A percentile compares a stretch with the other conserved stretches of the same genome.
These are phyloP conservation scores for Pontederia crassipes DNA, from an alignment of 176 grass and related monocot genomes.

Conservation along the genomic window DNA sequence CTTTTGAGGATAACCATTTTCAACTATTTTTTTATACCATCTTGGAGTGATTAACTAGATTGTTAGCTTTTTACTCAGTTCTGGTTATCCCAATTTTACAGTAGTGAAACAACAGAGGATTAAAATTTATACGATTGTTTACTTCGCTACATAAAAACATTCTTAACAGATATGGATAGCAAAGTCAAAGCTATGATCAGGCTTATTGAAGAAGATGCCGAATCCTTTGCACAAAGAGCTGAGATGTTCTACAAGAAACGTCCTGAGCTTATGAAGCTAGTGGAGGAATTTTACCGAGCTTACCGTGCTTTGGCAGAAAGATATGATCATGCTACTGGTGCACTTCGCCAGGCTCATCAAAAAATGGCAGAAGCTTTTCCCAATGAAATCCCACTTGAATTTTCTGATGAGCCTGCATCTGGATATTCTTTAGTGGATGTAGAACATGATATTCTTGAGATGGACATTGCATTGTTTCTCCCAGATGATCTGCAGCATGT, in stretches of 20 bases:
- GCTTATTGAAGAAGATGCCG: slow-evolving; percentile 92
- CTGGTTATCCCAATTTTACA: too few relatives aligned
- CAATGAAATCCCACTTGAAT: slow-evolving; percentile 49
- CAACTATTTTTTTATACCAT: too few relatives aligned
- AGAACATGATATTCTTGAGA: slow-evolving; percentile 33
- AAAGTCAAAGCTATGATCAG: slow-evolving; percentile 97
- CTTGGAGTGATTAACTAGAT: too few relatives aligned
- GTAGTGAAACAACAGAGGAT: too few relatives aligned
- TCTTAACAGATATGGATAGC: slow-evolving; percentile 54
- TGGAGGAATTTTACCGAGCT: slow-evolving; percentile 93
- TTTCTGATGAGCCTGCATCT: slow-evolving; percentile 63
- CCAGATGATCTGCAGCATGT: slow-evolving; percentile 36
- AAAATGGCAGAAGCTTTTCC: slow-evolving; percentile 98
- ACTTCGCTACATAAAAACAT: too few relatives aligned
- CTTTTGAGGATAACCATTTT: too few relatives aligned
- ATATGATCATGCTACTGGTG: slow-evolving; percentile 84
- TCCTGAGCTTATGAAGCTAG: slow-evolving; percentile 84
- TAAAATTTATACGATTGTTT: too few relatives aligned
- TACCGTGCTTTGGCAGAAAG: slow-evolving; percentile 92
- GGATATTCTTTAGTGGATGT: slow-evolving; percentile 29
- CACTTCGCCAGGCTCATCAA: slow-evolving; percentile 63
- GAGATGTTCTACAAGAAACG: slow-evolving; percentile 96
- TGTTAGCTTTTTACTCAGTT: too few relatives aligned
- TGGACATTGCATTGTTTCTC: slow-evolving; percentile 36
- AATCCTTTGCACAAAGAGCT: slow-evolving; percentile 86